Evolutionary conservation across 164 flowering plant species (phyloP), one percentile per base, ranked within the genome.

Genomic region (Annona cherimola): DNA sequence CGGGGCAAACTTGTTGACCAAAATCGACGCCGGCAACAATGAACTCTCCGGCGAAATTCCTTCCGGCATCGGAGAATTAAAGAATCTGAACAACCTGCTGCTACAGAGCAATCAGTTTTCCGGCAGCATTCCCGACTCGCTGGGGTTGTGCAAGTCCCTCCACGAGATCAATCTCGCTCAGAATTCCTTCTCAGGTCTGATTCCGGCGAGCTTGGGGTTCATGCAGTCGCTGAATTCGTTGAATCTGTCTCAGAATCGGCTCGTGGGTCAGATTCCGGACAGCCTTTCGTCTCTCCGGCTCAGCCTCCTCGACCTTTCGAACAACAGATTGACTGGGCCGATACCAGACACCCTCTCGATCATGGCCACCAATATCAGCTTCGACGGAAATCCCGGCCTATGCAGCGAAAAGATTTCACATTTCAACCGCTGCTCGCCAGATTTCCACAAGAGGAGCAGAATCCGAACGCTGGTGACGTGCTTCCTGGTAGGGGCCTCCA

Each of bases 291-390:
- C 85, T 39, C 69, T 88, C 41, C 83, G 72, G 61, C 83, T 94
- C 3, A 91, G 89, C 76, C 79, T 86, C 18, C 86, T 93, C 9
- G 97, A 93, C 71, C 78, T 93, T 0, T 89, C 97, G 9, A n/a
- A 82, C 75, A 93, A 93, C 74, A 42, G 45, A 5, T 71, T 93
- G 55, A 72, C 79, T 0, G 97, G 97, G 7, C 78, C 11, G 0
- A 79, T 93, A n/a, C 97, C 95, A 2, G 75, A 74, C 1, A 45
- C 90, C 55, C 84, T 90, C 4, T 77, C 86, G 0, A 78, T 71
- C 3, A 76, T 78, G 20, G 91, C 90, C 3, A 84, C 80, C 71
- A 83, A 80, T 5, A 84, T 83, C 0, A 87, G 95, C 80, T 91
- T 88, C 61, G 63, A 72, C 8, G 95, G 90, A 2, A 93, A 91